Conservation (phyloP, 805 yeast genomes). For the Cyberlindnera meyerae region DNA sequence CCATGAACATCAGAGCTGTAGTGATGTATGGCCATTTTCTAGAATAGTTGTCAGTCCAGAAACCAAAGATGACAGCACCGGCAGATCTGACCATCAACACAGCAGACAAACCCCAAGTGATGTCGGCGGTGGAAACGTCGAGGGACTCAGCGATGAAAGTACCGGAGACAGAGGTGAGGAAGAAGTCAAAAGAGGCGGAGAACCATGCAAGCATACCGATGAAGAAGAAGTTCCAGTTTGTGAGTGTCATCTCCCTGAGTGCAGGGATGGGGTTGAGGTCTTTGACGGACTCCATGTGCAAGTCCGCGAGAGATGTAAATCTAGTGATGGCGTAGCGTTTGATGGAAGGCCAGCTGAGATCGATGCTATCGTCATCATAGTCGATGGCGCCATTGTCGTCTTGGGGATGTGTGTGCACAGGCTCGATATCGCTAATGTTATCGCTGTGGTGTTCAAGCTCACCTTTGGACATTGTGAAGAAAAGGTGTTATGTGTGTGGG, state of each 20-base stretch:
- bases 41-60: constrained; percentile 56
- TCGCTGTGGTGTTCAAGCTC: no score
- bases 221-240: constrained; percentile 52
- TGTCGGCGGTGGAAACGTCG: constrained; percentile 39
- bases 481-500: no score
- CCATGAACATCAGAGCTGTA: constrained; percentile 46
- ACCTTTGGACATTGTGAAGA: no score
- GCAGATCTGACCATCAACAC: constrained; percentile 68
- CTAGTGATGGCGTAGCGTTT: constrained; percentile 20
- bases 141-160: constrained; percentile 47
- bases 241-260: constrained; percentile 31
- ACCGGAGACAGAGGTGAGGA: constrained; percentile 55
- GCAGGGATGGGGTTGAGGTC: constrained; percentile 41
- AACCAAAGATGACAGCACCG: constrained; percentile 65
- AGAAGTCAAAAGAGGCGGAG: constrained; percentile 69
- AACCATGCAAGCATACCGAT: constrained; percentile 65
- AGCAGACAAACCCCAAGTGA: constrained; percentile 71
- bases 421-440: no score
- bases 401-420: no score
- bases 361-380: constrained; percentile 10
- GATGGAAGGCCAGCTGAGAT: constrained; percentile 10
- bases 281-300: constrained; percentile 19
- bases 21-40: constrained; percentile 63
- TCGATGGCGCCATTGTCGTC: constrained; percentile 10
- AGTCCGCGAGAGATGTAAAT: constrained; percentile 19